Evolutionary conservation across 768 basidiomycete species (phyloP), one percentile per base, ranked within the genome.

Genomic region (Rhizopogon vesiculosus): DNA sequence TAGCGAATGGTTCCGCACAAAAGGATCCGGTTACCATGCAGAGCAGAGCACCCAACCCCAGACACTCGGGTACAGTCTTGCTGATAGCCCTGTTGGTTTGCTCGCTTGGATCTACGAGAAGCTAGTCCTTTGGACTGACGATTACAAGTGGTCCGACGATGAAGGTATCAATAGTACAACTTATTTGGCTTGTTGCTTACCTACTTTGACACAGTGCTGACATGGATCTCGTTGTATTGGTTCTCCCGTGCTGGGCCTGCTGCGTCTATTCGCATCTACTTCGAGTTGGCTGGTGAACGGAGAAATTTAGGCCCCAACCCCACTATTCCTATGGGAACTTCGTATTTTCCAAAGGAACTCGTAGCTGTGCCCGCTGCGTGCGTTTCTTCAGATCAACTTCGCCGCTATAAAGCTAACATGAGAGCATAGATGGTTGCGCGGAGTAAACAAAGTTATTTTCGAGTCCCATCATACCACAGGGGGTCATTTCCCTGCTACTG

Each of bases 301-400:
- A 1, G n/a, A 2, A 10, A 16, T 19, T 1, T 33, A 33, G 16
- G 31, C 4, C 51, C 13, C 42, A 16, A 29, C 12, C 28, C 51
- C 39, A 25, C 39, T 12, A 51, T 51, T 29, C 51, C 53, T 91
- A 92, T 69, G 89, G 91, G 3, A 79, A 88, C 5, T 91, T 89
- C 66, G 71, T 91, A 59, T 56, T 81, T 63, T 63, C 64, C 22
- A 91, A 91, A 65, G 87, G 91, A 25, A 77, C 78, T n/a, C 78
- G 72, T 53, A 91, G 91, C 63, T 91, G 90, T 70, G 74, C 74
- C 53, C 7, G 16, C 31, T 40, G 44, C 29, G 43, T 54, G 35
- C 3, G 53, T 45, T 10, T 35, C 28, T n/a, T 22, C 12, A 1
- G 7, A 28, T 45, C 1, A 18, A 5, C 7, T 38, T 22, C 5